These are phyloP conservation scores for Prototheca wickerhamii DNA, from an alignment of 163 green algal genomes.

Conservation along the genomic window DNA sequence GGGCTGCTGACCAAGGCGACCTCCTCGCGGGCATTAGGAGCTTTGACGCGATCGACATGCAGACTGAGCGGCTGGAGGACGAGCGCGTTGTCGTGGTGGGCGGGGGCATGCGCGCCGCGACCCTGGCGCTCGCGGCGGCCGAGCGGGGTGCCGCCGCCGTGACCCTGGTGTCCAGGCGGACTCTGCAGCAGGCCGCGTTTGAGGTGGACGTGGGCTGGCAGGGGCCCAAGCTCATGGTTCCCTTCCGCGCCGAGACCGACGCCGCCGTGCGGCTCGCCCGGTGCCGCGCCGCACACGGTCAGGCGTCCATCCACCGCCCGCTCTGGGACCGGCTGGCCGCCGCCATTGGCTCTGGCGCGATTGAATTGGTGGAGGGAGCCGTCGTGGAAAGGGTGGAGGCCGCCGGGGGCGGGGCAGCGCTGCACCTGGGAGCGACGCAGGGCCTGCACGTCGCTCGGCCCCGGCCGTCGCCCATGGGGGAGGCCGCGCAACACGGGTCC, in stretches of 20 bases:
- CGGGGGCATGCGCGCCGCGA: conserved; percentile 18
- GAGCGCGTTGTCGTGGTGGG: conserved; percentile 19
- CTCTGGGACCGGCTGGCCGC: conserved; percentile 7
- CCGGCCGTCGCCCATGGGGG: not conserved
- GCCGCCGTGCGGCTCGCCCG: conserved; percentile 7
- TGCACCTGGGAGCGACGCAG: not conserved
- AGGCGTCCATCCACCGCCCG: conserved; percentile 13
- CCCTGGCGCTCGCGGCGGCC: conserved; percentile 15
- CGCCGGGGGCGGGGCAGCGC: not conserved
- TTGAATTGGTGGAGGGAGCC: conserved; percentile 18
- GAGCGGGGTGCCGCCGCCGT: conserved; percentile 7
- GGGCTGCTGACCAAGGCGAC: not conserved
- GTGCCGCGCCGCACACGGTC: conserved; percentile 1
- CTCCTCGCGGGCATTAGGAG: too few relatives aligned
- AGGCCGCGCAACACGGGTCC: not conserved
- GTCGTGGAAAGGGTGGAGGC: conserved; percentile 3
- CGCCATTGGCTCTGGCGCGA: not conserved
- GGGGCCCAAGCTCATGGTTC: conserved; percentile 20
- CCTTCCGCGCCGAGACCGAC: conserved; percentile 4
- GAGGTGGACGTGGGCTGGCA: conserved; percentile 25
- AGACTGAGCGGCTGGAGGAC: conserved; percentile 1
- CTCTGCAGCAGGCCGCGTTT: conserved; percentile 10
- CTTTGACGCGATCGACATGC: not conserved
- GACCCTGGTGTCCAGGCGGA: conserved; percentile 10
- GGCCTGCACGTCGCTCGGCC: not conserved